These are phyloP conservation scores for Claviceps purpurea DNA, from an alignment of 2,329 filamentous ascomycete species.

Conservation along the genomic window DNA sequence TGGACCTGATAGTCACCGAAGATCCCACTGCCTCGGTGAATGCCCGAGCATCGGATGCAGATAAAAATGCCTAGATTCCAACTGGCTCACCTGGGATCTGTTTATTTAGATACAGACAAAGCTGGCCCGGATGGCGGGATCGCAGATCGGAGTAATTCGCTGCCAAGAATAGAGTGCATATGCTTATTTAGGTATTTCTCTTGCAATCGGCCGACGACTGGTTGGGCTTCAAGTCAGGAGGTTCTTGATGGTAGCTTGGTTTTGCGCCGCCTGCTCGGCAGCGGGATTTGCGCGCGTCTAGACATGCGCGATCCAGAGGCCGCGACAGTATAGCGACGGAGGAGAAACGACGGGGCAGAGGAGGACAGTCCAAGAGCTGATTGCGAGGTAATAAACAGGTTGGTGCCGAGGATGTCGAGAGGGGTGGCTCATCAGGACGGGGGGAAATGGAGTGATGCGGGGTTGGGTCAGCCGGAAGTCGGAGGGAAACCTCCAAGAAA, in stretches of 20 bases:
- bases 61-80: slow-evolving; percentile 98
- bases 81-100: slow-evolving; percentile 96
- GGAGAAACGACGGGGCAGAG: neutral
- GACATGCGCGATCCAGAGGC: slow-evolving; percentile 45
- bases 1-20: no score
- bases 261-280: slow-evolving; percentile 81
- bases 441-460: neutral
- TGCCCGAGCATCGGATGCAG: slow-evolving; percentile 96
- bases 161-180: slow-evolving; percentile 29
- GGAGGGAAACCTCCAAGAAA: neutral
- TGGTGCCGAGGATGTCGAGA: neutral
- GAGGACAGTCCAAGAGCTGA: neutral
- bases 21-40: slow-evolving; percentile 93
- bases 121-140: slow-evolving; percentile 2
- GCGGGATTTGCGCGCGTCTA: slow-evolving; percentile 61
- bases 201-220: slow-evolving; percentile 98
- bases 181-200: slow-evolving; percentile 77
- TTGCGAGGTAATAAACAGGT: neutral
- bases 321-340: slow-evolving; percentile 6
- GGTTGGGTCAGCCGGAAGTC: no score
- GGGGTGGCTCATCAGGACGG: neutral
- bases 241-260: slow-evolving; percentile 85
- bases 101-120: neutral
- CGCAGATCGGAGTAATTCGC: neutral
- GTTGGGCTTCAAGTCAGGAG: slow-evolving; percentile 90